Conservation (phyloP, 768 basidiomycete genomes). For the Roridomyces roridus region DNA sequence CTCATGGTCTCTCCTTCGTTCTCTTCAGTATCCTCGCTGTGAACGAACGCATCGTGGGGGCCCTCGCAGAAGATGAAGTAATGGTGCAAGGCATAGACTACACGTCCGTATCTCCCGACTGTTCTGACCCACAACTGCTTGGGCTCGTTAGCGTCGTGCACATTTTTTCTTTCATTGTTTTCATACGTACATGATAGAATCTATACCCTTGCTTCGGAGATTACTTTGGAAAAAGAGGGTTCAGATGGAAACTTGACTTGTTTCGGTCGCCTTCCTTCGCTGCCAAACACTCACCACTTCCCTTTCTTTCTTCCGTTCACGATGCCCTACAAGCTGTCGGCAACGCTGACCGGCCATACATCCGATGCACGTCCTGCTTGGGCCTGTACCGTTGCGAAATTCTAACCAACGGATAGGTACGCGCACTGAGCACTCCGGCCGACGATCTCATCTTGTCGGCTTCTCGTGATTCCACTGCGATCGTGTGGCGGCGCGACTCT, state of each 20-base stretch:
- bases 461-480: slow-evolving; percentile 91
- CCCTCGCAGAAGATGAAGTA: slow-evolving; percentile 91
- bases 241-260: background rate
- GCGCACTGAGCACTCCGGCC: slow-evolving; percentile 78
- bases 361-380: slow-evolving; percentile 65
- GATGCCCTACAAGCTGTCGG: slow-evolving; percentile 83
- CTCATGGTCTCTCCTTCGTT: slow-evolving; percentile 48
- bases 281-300: slow-evolving; percentile 1
- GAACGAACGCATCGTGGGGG: slow-evolving; percentile 55
- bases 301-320: slow-evolving; percentile 6
- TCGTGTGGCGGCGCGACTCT: slow-evolving; percentile 75
- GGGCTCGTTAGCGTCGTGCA: slow-evolving; percentile 90
- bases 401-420: slow-evolving; percentile 64
- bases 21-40: slow-evolving; percentile 39
- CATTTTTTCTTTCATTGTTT: slow-evolving; percentile 47
- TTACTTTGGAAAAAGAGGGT: slow-evolving; percentile 14
- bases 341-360: slow-evolving; percentile 71
- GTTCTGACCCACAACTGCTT: slow-evolving; percentile 57
- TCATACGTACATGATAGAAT: slow-evolving; percentile 13
- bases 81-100: slow-evolving; percentile 88
- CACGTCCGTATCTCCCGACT: slow-evolving; percentile 88
- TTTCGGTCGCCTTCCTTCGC: too few relatives aligned
- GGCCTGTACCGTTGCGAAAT: slow-evolving; percentile 9
- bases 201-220: slow-evolving; percentile 7
- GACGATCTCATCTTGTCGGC: slow-evolving; percentile 84